phyloP scores from a whole-genome alignment of 441 rosid species.

The Corymbia calophylla region DNA sequence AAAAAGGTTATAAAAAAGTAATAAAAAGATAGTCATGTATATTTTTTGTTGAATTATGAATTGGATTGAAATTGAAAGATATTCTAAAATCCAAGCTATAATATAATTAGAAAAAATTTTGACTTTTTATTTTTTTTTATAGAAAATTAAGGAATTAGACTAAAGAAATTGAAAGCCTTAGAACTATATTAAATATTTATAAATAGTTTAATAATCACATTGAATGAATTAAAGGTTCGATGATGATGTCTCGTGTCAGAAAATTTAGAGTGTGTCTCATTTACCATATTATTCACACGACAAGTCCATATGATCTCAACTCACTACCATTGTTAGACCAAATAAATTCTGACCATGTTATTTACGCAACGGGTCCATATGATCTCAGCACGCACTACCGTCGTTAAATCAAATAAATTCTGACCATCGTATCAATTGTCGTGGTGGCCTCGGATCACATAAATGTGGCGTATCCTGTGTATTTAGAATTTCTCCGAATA shows the following conservation, averaged over 20 bases:
- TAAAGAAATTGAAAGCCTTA: too few species aligned
- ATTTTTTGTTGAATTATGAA: background rate
- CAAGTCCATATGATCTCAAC: background rate
- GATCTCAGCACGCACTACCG: background rate
- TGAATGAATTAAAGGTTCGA: background rate
- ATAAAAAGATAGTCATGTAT: background rate
- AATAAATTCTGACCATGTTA: background rate
- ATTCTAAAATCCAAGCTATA: background rate
- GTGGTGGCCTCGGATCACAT: background rate
- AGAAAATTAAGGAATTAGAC: background rate
- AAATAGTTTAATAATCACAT: background rate
- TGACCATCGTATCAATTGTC: background rate
- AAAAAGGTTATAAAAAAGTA: background rate
- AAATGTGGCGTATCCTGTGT: background rate
- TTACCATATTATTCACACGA: background rate
- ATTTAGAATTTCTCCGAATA: background rate
- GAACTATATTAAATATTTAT: too few species aligned
- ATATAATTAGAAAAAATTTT: background rate
- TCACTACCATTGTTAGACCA: background rate
- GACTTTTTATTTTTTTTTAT: background rate
- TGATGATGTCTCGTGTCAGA: fast-evolving
- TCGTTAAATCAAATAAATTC: background rate
- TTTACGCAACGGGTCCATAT: background rate
- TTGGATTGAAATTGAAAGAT: background rate
- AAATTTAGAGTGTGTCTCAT: background rate